Base-by-base conservation (phyloP, 2,329 filamentous ascomycete species). In the Daldinia eschscholtzii region DNA sequence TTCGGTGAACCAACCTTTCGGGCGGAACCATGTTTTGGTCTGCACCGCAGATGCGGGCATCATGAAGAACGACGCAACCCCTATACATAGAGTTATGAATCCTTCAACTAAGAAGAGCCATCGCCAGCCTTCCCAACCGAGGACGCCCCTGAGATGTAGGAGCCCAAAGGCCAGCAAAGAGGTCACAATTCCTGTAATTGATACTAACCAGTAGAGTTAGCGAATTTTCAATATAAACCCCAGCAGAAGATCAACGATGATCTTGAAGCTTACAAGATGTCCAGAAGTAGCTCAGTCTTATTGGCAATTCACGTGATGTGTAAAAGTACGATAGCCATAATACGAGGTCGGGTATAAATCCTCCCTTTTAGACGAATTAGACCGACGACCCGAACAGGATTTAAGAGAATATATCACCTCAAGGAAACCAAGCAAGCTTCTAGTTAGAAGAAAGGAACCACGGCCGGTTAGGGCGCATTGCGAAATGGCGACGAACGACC, bases 31-130 rank as follows among this genome's bases (percentile, higher is more conserved):
- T 2, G 80, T 81, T 68, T 84, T 84, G 0, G 84, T 86, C 71
- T 86, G 82, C 0, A 82, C 81, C 0, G 80, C 80, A 0, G 82
- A 83, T 1, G 81, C 80, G 0, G 86, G 86, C 82, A 89, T 86
- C 67, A 85, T 81, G 70, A 87, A 84, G 74, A 83, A 87, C 0
- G 85, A 84, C 10, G 80, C 75, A 2, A 87, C 69, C 0, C 86
- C 86, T 23, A 88, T 74, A 2, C 79, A 35, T 1, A 87, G 74
- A 0, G 86, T 89, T 41, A 89, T 80, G 2, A 84, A 66, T 0
- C 86, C 87, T 71, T 90, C 88, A 30, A 90, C 81, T 0, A 89
- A 75, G 70, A 89, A 86, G 6, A 87, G 77, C 83, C 84, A 87
- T 4, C 78, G 75, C 81, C 81, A 83, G 1, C 81, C 81, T 3